Evolutionary conservation across 768 basidiomycete genomes (phyloP).

Genomic region (Pleurotus platypus): DNA sequence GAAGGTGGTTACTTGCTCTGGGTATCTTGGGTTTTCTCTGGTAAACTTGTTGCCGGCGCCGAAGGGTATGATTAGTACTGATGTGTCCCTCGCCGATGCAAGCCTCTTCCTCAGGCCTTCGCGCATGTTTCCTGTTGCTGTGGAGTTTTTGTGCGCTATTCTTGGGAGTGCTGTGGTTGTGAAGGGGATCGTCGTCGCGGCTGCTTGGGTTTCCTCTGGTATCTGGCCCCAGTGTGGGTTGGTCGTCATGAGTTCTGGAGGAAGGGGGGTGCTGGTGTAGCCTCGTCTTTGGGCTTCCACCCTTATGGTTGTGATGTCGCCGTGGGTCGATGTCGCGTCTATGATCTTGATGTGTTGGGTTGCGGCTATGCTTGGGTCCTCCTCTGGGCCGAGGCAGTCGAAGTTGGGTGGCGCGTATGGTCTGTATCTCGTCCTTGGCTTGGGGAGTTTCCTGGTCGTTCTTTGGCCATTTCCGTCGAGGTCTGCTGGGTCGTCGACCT

Average conservation of each 20-base stretch:
- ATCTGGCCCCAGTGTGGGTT: constrained; percentile 1
- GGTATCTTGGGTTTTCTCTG: background rate
- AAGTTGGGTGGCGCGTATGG: background rate
- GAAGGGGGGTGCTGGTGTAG: background rate
- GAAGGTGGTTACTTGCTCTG: background rate
- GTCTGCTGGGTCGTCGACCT: background rate
- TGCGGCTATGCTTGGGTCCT: too few species aligned
- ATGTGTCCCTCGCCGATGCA: background rate
- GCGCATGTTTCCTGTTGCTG: background rate
- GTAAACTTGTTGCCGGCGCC: background rate
- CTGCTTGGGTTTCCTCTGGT: background rate
- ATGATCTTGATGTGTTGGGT: too few species aligned
- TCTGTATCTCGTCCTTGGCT: background rate
- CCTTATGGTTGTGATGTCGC: background rate
- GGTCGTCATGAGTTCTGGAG: background rate
- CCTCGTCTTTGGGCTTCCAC: background rate
- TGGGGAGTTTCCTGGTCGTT: background rate
- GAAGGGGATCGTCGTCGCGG: background rate
- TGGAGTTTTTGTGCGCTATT: background rate
- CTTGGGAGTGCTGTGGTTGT: background rate
- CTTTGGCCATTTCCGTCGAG: background rate
- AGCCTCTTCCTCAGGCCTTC: background rate
- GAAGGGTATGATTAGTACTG: background rate
- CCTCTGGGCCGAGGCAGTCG: too few species aligned
- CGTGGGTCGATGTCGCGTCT: too few species aligned